Conservation (phyloP, 2,329 filamentous ascomycete genomes). For the Didymella keratinophila region DNA sequence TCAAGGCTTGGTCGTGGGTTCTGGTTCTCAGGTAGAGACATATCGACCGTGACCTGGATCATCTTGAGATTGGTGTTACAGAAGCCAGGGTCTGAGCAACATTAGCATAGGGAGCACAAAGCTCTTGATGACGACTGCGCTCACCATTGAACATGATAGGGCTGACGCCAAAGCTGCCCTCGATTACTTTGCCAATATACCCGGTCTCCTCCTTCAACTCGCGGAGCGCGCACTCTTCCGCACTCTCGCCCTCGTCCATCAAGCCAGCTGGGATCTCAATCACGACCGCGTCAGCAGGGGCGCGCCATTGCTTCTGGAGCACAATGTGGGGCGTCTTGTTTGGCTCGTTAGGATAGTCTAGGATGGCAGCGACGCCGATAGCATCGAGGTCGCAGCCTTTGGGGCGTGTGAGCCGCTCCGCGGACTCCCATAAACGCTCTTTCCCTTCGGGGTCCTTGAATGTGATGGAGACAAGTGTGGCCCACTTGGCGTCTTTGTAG, state of each 20-base stretch:
- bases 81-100: conserved; percentile 49
- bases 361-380: conserved; percentile 75
- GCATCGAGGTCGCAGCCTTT: conserved; percentile 70
- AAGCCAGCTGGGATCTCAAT: conserved; percentile 70
- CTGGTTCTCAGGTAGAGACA: conserved; percentile 72
- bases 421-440: conserved; percentile 73
- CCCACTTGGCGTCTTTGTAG: conserved; percentile 52
- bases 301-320: conserved; percentile 64
- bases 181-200: conserved; percentile 61
- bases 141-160: conserved; percentile 56
- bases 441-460: conserved; percentile 70
- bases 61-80: conserved; percentile 61
- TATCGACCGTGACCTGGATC: conserved; percentile 77
- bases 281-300: conserved; percentile 66
- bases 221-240: conserved; percentile 65
- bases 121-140: conserved; percentile 4
- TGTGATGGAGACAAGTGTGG: conserved; percentile 47
- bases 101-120: not conserved
- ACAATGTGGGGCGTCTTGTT: conserved; percentile 46
- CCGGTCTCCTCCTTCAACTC: conserved; percentile 72
- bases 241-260: conserved; percentile 66
- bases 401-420: conserved; percentile 73
- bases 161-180: conserved; percentile 46
- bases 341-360: conserved; percentile 52
- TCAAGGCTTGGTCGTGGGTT: conserved; percentile 73